Percentiles rank a stretch among this genome's conserved stretches.
Conservation (phyloP, 1,139 yeast genomes). For the Geotrichum cucujoidarum region DNA sequence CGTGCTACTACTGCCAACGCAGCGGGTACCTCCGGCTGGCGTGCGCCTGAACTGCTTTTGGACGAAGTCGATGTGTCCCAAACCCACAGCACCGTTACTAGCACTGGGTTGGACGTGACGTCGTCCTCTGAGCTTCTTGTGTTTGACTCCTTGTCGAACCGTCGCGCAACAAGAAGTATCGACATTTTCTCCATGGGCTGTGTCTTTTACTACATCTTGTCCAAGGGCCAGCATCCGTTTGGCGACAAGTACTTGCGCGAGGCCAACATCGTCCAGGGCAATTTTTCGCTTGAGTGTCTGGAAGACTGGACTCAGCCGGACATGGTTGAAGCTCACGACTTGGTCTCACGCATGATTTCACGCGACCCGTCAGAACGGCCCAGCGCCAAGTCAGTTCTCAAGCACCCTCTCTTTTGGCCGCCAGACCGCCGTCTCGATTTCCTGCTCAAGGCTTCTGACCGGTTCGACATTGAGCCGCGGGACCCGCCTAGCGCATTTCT, state of each 20-base stretch:
- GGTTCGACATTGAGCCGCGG: slow-evolving; percentile 81
- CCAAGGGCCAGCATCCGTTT: slow-evolving; percentile 89
- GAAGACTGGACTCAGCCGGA: slow-evolving; percentile 42
- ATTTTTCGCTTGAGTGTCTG: slow-evolving; percentile 50
- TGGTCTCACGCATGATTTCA: slow-evolving; percentile 67
- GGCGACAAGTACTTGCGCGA: slow-evolving; percentile 86
- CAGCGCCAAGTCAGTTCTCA: slow-evolving; percentile 57
- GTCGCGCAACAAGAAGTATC: slow-evolving; percentile 80
- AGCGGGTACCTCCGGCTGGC: slow-evolving; percentile 98
- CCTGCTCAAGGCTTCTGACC: slow-evolving; percentile 77
- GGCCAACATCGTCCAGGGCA: slow-evolving; percentile 76
- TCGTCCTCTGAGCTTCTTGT: slow-evolving; percentile 33
- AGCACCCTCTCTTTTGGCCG: slow-evolving; percentile 88
- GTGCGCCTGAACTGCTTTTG: slow-evolving; percentile 83
- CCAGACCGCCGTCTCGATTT: slow-evolving; percentile 70
- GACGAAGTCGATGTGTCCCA: slow-evolving; percentile 19
- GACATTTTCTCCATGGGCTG: slow-evolving; percentile 95
- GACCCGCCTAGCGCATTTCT: slow-evolving; percentile 78
- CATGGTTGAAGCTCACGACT: slow-evolving; percentile 61
- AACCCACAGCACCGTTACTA: slow-evolving; percentile 4
- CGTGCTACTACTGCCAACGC: slow-evolving; percentile 89
- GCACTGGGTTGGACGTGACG: background rate
- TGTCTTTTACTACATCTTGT: slow-evolving; percentile 78
- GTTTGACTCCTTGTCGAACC: slow-evolving; percentile 41
- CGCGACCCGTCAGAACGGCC: slow-evolving; percentile 71